Base-by-base conservation (phyloP, 345 rosid genomes). In the Erodium maritimum region DNA sequence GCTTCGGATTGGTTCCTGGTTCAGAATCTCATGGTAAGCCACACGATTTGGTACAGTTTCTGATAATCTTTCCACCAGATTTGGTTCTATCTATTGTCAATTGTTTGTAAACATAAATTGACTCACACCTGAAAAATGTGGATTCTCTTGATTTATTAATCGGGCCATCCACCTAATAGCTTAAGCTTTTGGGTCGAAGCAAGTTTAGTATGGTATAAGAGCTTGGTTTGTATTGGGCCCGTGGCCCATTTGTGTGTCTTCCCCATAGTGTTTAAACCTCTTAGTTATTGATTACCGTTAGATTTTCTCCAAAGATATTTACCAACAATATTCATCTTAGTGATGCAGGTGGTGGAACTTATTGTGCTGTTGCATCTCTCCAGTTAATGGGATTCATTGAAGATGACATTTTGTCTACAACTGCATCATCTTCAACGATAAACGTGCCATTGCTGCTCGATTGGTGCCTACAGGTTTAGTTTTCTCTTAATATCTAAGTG, bases 1-100 rank as follows among this genome's bases (percentile, higher is more conserved):
- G 99, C 72, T 93, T 93, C 72, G 95, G 99, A 54, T 77, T 89
- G 79, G 71, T 54, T 60, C 95, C 99, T 69, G 95, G 95, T 69
- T 75, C 79, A 70, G 99, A 93, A 73, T 87, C 99, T 61, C 96
- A 89, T 73, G 99, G 99, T 91, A 75, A 84, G 96, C 78, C 68
- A 69, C 60, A 55, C 56, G 48, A 22, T 46, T 4, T 33, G 14
- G 55, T n/a, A 19, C 52, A 53, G 17, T 19, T 16, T 17, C 12
- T 42, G 17, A 42, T 10, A 42, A 42, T 42, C 12, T 7, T 42
- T 42, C 48, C 8, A 14, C 17, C 48, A 10, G 17, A 42, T 42
- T 42, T 42, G 2, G 9, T 29, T 29, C 37, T 29, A 42, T 42
- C 8, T 42, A 42, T 29, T 42, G 48, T 42, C 48, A 25, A 25